Evolutionary conservation across 2,329 filamentous ascomycete genomes (phyloP).

Genomic region (Cladosporium cucumerinum): DNA sequence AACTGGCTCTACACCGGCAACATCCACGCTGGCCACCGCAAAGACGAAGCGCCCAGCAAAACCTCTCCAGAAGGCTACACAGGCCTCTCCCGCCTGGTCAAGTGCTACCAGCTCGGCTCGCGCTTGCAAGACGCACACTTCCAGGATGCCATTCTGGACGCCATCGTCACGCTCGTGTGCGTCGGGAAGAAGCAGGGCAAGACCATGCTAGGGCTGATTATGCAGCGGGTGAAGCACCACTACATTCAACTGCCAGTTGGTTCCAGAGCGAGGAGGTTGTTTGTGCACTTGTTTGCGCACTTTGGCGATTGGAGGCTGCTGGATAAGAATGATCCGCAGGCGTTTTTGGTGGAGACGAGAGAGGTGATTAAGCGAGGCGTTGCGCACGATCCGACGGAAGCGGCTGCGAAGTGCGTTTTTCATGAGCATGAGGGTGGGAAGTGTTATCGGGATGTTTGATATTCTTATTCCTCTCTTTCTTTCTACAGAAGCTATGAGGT

Average conservation of each 20-base stretch:
- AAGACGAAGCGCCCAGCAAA: constrained; percentile 1
- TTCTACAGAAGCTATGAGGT: not conserved
- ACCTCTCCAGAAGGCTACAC: not conserved
- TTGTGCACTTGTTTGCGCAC: constrained; percentile 2
- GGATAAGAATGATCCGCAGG: not conserved
- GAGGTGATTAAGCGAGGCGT: not conserved
- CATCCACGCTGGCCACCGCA: constrained; percentile 7
- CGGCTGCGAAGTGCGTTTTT: not conserved
- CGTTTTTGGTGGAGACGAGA: not conserved
- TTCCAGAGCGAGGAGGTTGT: not conserved
- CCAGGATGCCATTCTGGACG: constrained; percentile 22
- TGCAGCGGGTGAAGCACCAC: not conserved
- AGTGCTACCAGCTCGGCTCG: constrained; percentile 23
- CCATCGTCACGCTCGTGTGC: not conserved
- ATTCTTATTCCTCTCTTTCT: too few relatives aligned
- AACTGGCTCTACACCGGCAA: constrained; percentile 24
- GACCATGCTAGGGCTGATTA: not conserved
- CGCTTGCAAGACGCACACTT: constrained; percentile 21
- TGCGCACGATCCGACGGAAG: not conserved
- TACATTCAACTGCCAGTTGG: not conserved
- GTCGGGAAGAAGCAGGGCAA: not conserved
- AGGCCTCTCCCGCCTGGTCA: not conserved
- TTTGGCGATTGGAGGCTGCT: constrained; percentile 6
- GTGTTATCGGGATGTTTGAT: constrained; percentile 1
- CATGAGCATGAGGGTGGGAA: constrained; percentile 5